Percentiles rank a stretch among this genome's conserved stretches.
Evolutionary conservation across 495 filamentous ascomycete genomes (phyloP).

Genomic region (Emericellopsis terricola): DNA sequence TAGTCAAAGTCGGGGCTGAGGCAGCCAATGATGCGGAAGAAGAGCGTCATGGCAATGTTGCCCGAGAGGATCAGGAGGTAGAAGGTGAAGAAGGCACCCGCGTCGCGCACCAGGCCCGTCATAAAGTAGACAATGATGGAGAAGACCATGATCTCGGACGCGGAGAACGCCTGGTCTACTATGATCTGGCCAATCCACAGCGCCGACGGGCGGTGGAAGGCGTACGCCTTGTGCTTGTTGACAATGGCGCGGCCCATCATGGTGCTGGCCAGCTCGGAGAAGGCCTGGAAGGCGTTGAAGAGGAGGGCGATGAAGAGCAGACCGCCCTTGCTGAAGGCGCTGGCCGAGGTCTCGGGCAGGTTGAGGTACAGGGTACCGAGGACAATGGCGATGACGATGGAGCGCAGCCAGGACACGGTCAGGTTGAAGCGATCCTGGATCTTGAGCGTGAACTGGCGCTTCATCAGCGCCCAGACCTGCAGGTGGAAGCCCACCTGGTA

Average conservation of each 20-base stretch:
- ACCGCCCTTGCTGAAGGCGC: constrained; percentile 62
- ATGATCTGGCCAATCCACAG: constrained; percentile 66
- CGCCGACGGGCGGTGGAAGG: constrained; percentile 62
- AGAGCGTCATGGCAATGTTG: constrained; percentile 62
- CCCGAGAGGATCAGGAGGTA: constrained; percentile 48
- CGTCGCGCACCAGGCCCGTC: constrained; percentile 43
- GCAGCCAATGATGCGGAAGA: constrained; percentile 64
- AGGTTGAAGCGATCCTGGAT: constrained; percentile 68
- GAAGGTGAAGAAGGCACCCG: constrained; percentile 68
- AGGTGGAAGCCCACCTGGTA: constrained; percentile 66
- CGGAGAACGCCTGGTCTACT: constrained; percentile 56
- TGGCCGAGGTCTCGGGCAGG: constrained; percentile 42
- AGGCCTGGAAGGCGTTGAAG: constrained; percentile 68
- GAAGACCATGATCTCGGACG: constrained; percentile 50
- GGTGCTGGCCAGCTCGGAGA: constrained; percentile 49
- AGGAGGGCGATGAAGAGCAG: constrained; percentile 57
- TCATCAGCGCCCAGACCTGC: constrained; percentile 68
- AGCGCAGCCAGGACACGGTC: constrained; percentile 58
- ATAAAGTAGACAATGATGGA: constrained; percentile 69
- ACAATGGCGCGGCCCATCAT: constrained; percentile 60
- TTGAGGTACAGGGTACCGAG: constrained; percentile 65
- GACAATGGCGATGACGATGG: constrained; percentile 57
- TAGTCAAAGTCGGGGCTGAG: constrained; percentile 73
- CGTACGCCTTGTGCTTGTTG: constrained; percentile 64
- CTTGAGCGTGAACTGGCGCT: constrained; percentile 68